These are phyloP conservation scores for Candida pseudoviswanathii DNA, from an alignment of 1,139 yeast genomes.

Conservation along the genomic window DNA sequence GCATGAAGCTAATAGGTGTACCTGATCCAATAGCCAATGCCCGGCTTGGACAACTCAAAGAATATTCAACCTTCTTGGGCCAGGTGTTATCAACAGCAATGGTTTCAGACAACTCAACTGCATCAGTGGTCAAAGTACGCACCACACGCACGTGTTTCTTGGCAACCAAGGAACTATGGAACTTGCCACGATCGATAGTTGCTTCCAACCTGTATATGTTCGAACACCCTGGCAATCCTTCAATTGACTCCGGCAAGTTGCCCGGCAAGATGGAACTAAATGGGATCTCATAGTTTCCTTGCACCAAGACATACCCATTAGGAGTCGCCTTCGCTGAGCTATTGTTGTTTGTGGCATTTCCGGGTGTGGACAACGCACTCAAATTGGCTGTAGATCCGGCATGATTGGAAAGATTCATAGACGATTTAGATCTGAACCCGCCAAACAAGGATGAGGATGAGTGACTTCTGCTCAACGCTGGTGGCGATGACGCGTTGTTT, in stretches of 20 bases:
- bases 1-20: conserved; percentile 65
- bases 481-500: conserved; percentile 19
- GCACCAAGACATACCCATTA: conserved; percentile 39
- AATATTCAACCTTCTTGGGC: conserved; percentile 93
- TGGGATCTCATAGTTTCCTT: conserved; percentile 91
- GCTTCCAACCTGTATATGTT: conserved; percentile 81
- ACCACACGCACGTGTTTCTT: conserved; percentile 78
- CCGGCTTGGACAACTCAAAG: conserved; percentile 81
- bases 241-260: conserved; percentile 81
- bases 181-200: conserved; percentile 79
- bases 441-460: conserved; percentile 40
- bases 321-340: conserved; percentile 14
- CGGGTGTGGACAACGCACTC: conserved; percentile 10
- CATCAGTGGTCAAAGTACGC: conserved; percentile 87
- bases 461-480: conserved; percentile 24
- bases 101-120: conserved; percentile 86
- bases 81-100: conserved; percentile 94
- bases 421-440: conserved; percentile 31
- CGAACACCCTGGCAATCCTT: conserved; percentile 85
- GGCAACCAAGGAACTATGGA: conserved; percentile 63
- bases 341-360: conserved; percentile 18
- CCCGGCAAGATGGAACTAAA: conserved; percentile 88
- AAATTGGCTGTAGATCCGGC: conserved; percentile 19
- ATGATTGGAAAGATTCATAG: conserved; percentile 25
- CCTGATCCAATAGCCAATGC: conserved; percentile 90